Conservation (phyloP, 176 grass and related monocot species). For the Zoysia japonica region DNA sequence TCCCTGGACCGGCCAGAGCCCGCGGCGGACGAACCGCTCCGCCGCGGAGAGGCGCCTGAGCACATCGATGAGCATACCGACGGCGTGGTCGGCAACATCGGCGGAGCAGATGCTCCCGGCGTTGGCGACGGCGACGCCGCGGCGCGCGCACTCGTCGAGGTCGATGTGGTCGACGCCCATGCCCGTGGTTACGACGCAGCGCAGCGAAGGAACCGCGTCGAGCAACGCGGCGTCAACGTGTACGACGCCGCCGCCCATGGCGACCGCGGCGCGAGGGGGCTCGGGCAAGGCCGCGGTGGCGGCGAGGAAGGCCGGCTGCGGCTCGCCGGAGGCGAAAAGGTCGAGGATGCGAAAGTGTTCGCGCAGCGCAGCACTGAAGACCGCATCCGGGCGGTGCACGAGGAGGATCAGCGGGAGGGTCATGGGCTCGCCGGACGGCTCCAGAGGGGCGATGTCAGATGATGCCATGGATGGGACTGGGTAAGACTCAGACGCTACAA, state of each 20-base stretch:
- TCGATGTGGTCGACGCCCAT: conserved; percentile 56
- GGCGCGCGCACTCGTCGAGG: conserved; percentile 50
- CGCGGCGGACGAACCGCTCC: conserved; percentile 22
- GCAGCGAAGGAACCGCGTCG: conserved; percentile 31
- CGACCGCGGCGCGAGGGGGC: conserved; percentile 24
- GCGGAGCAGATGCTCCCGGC: conserved; percentile 37
- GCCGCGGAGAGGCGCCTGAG: conserved; percentile 39
- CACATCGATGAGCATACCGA: conserved; percentile 51
- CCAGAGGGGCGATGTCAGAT: too few species aligned
- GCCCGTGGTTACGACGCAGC: conserved; percentile 42
- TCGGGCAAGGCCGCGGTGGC: conserved; percentile 19
- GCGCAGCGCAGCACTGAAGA: conserved; percentile 21
- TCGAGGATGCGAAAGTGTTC: conserved; percentile 36
- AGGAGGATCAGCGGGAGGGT: conserved; percentile 12
- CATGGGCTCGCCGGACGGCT: too few species aligned
- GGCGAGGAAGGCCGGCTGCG: not conserved
- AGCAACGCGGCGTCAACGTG: conserved; percentile 28
- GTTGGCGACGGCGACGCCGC: conserved; percentile 49
- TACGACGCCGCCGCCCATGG: not conserved
- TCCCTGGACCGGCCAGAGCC: conserved; percentile 34
- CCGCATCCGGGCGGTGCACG: conserved; percentile 1
- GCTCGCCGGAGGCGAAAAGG: not conserved
- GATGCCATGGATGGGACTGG: too few species aligned
- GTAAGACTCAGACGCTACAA: too few species aligned
- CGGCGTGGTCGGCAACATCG: conserved; percentile 49